Base-by-base conservation (phyloP, 2,329 filamentous ascomycete genomes). In the Pseudogymnoascus sp. region DNA sequence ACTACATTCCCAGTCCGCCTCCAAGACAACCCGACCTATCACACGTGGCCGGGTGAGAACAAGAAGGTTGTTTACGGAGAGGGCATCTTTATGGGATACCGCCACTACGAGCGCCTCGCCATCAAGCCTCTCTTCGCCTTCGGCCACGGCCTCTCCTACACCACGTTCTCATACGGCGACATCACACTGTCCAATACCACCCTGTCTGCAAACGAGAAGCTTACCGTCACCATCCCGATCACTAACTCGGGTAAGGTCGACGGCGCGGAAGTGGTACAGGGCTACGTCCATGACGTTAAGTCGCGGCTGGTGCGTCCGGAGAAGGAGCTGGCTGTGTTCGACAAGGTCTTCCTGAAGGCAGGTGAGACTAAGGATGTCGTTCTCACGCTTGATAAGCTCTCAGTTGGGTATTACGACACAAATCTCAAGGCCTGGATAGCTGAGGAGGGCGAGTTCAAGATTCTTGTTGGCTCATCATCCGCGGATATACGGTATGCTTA, bases 21-120 rank as follows among this genome's bases (percentile, higher is more conserved):
- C 26, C 77, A 86, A 67, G 84, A 89, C 65, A 85, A 86, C 26
- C 86, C 86, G 1, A 83, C 86, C 0, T 88, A 82, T 72, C 80
- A 85, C 70, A 89, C 86, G 71, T 90, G 85, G 82, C 84, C 84
- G 0, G 84, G 85, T 57, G 86, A 89, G 73, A 85, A 88, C 69
- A 72, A 81, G 55, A 79, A 82, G 65, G 84, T 86, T 0, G 71
- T 85, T 1, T 90, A 90, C 68, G 85, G 85, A 58, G 88, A 91
- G 71, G 86, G 85, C 12, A 73, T 90, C 10, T 88, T 84, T 72
- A 81, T 90, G 59, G 88, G 88, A 2, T 90, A 91, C 72, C 75
- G 82, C 15, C 84, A 88, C 72, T 90, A 88, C 70, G 86, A 91
- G 66, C 80, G 80, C 18, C 74, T 77, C 10, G 75, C 76, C 23